Percentiles rank a stretch among this genome's conserved stretches.
Conservation (phyloP, 2,329 filamentous ascomycete species). For the Dactylellina cionopaga region DNA sequence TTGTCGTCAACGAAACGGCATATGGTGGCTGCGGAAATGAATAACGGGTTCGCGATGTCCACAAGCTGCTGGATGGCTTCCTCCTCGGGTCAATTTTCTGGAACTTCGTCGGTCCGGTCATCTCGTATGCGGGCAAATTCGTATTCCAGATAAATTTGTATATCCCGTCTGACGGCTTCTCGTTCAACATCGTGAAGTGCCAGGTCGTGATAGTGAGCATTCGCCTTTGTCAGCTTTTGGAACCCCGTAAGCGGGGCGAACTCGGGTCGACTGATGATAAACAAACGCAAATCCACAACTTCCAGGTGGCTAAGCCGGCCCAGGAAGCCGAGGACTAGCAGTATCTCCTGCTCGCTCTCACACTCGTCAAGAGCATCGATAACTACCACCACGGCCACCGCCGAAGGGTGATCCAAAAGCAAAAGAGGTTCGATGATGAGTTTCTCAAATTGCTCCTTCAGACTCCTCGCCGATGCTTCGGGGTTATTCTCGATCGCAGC, state of each 20-base stretch:
- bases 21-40: no score
- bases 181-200: neutral
- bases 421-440: conserved; percentile 14
- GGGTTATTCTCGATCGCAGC: conserved; percentile 59
- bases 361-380: conserved; percentile 39
- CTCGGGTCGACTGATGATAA: conserved; percentile 20
- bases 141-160: neutral
- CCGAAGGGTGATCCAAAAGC: neutral
- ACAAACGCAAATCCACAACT: conserved; percentile 10
- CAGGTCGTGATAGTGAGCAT: conserved; percentile 11
- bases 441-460: conserved; percentile 26
- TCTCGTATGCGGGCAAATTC: neutral
- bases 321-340: conserved; percentile 2
- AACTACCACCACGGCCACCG: conserved; percentile 4
- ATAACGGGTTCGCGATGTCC: no score
- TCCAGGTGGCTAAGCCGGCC: conserved; percentile 17
- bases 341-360: conserved; percentile 15
- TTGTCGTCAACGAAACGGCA: conserved; percentile 8
- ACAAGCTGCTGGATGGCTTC: neutral
- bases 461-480: neutral
- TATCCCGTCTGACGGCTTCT: conserved; percentile 2
- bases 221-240: neutral
- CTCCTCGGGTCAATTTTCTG: neutral
- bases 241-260: neutral
- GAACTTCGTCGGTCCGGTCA: neutral